Conservation (phyloP, 2,329 filamentous ascomycete species). For the Cyclaneusma minus region DNA sequence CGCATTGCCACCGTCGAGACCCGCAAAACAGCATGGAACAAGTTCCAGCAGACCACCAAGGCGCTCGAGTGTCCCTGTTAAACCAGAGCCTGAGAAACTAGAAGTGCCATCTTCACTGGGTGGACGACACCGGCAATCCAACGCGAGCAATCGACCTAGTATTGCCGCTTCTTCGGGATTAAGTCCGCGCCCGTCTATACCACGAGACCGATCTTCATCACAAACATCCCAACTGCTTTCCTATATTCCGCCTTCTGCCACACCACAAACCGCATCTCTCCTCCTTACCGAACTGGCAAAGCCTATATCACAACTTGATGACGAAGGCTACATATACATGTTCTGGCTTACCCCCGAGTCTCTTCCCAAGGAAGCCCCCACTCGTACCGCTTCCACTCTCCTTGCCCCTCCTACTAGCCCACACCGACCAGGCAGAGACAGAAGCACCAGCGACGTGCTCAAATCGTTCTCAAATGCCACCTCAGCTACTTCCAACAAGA, state of each 20-base stretch:
- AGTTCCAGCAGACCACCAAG: slow-evolving; percentile 3
- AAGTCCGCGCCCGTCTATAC: slow-evolving; percentile 10
- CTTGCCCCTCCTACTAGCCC: slow-evolving; percentile 32
- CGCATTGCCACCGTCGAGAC: slow-evolving; percentile 1
- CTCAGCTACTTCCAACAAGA: slow-evolving; percentile 27
- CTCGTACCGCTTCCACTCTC: slow-evolving; percentile 42
- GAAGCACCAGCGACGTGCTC: slow-evolving; percentile 39
- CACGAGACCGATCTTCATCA: slow-evolving; percentile 16
- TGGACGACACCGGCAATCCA: slow-evolving; percentile 1
- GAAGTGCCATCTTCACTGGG: not conserved
- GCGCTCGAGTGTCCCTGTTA: too few species aligned
- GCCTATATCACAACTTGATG: slow-evolving; percentile 58
- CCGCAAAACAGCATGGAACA: slow-evolving; percentile 3
- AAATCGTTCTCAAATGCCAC: slow-evolving; percentile 28
- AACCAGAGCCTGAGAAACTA: slow-evolving; percentile 1
- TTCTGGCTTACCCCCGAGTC: slow-evolving; percentile 80
- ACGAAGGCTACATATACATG: slow-evolving; percentile 93
- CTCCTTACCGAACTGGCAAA: slow-evolving; percentile 65
- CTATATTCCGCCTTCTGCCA: slow-evolving; percentile 53
- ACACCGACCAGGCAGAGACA: slow-evolving; percentile 17
- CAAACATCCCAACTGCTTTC: slow-evolving; percentile 34
- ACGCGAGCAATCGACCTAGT: too few species aligned
- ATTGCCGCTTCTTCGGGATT: not conserved
- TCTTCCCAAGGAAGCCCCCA: slow-evolving; percentile 34
- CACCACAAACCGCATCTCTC: slow-evolving; percentile 51